Evolutionary conservation across 108 stramenopile genomes (phyloP), one percentile per base, ranked within the genome.

Genomic region (Chaetoceros tenuissimus): DNA sequence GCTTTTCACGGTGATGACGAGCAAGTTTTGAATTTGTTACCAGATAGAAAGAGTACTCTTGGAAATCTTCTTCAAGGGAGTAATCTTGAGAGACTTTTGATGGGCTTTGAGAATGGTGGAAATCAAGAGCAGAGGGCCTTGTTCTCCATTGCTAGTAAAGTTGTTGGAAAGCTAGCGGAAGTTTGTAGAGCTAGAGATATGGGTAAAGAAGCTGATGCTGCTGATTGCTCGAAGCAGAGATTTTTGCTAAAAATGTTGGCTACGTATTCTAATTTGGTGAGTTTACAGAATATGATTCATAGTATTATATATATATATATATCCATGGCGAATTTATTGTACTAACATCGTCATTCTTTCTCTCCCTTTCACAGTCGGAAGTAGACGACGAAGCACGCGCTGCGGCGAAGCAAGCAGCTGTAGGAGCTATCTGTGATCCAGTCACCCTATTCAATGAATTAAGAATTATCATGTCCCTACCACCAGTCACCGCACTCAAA

Each of bases 361-460:
- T n/a, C 7, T 23, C 22, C 21, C 28, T 13, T 13, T 0, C n/a
- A 53, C 46, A 78, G 72, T 79, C 77, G 19, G 31, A 71, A 57
- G 55, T 84, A 3, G 89, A 87, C 59, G 64, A 57, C 30, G 56
- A 68, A 31, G 75, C 73, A 19, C 48, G 77, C n/a, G 51, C 53
- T 40, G 74, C 72, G 23, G 83, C 89, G 20, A 76, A 83, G 55
- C 68, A 81, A 49, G 83, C 84, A 1, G 82, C 85, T 21, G 59
- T 87, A 19, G 85, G 85, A 49, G 85, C 82, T 20, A 91, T 91
- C 53, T 68, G 72, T 28, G 83, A 91, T 64, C 89, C 89, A 28
- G 63, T 91, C 48, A 67, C 84, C 22, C 72, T 87, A 26, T 91
- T 91, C 57, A 70, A 51, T 28, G 66, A 82, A 30, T 85, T 87